Evolutionary conservation across 2,329 filamentous ascomycete species (phyloP).

Genomic region (Piedraia hortae): DNA sequence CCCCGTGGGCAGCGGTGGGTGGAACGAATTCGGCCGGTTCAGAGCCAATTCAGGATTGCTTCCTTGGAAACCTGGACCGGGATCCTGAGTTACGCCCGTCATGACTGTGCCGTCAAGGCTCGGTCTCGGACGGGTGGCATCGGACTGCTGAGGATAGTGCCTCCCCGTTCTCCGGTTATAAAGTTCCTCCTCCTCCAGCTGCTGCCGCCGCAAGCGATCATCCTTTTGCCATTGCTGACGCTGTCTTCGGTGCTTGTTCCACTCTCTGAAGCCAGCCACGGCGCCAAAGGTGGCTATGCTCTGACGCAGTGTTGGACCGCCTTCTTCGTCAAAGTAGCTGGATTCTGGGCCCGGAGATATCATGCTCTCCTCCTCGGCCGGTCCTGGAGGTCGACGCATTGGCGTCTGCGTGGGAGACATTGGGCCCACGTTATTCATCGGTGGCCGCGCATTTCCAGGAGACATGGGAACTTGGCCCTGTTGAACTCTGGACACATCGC

Average conservation of each 20-base stretch:
- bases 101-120: slow-evolving; percentile 10
- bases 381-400: slow-evolving; percentile 13
- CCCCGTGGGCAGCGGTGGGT: slow-evolving; percentile 11
- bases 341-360: slow-evolving; percentile 1
- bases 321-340: slow-evolving; percentile 4
- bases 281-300: slow-evolving; percentile 20
- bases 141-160: not conserved
- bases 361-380: slow-evolving; percentile 8
- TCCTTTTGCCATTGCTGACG: slow-evolving; percentile 33
- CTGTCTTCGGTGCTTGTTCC: slow-evolving; percentile 24
- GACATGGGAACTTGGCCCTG: slow-evolving; percentile 25
- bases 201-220: slow-evolving; percentile 22
- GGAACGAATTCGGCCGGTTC: slow-evolving; percentile 7
- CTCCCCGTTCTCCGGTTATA: no score
- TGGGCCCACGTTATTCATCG: slow-evolving; percentile 4
- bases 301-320: slow-evolving; percentile 14
- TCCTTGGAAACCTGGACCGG: slow-evolving; percentile 15
- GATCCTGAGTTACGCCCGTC: slow-evolving; percentile 7
- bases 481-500: slow-evolving; percentile 22
- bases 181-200: slow-evolving; percentile 16
- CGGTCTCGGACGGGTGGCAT: slow-evolving; percentile 5
- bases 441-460: slow-evolving; percentile 13
- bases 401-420: slow-evolving; percentile 13
- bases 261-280: slow-evolving; percentile 14
- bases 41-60: slow-evolving; percentile 19